phyloP scores from a whole-genome alignment of 768 basidiomycete species.

The Melanogaster broomeanus region DNA sequence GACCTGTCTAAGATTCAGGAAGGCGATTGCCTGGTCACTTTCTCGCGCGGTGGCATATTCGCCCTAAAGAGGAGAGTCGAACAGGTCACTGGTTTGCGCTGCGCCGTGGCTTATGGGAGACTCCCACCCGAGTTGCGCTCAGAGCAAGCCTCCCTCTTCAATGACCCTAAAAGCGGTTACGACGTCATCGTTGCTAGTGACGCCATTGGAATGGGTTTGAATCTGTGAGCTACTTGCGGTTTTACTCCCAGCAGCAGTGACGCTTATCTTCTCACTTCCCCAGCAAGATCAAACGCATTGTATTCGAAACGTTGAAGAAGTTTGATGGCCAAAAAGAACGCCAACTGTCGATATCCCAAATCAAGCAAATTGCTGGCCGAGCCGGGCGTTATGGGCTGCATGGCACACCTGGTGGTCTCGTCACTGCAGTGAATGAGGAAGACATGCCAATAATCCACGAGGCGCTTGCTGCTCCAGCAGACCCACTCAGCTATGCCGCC shows the following conservation, averaged over 20 bases:
- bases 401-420: slow-evolving; percentile 56
- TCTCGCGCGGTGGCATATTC: slow-evolving; percentile 78
- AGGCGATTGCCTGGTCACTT: slow-evolving; percentile 92
- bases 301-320: slow-evolving; percentile 75
- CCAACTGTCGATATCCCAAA: slow-evolving; percentile 66
- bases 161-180: slow-evolving; percentile 77
- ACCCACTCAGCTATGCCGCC: slow-evolving; percentile 53
- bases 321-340: slow-evolving; percentile 50
- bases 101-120: slow-evolving; percentile 91
- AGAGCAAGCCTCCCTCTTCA: slow-evolving; percentile 92
- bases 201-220: slow-evolving; percentile 96
- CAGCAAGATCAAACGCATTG: slow-evolving; percentile 89
- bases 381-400: slow-evolving; percentile 88
- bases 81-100: slow-evolving; percentile 66
- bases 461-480: slow-evolving; percentile 54
- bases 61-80: slow-evolving; percentile 74
- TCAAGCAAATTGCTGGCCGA: slow-evolving; percentile 94
- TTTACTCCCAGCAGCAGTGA: neutral
- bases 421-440: slow-evolving; percentile 64
- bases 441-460: slow-evolving; percentile 63
- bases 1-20: slow-evolving; percentile 62
- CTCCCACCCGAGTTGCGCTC: slow-evolving; percentile 90
- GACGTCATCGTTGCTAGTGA: slow-evolving; percentile 94
- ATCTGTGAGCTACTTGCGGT: slow-evolving; percentile 62
- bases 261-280: neutral